Conservation (phyloP, 441 rosid species). For the Euphorbia celastroides region DNA sequence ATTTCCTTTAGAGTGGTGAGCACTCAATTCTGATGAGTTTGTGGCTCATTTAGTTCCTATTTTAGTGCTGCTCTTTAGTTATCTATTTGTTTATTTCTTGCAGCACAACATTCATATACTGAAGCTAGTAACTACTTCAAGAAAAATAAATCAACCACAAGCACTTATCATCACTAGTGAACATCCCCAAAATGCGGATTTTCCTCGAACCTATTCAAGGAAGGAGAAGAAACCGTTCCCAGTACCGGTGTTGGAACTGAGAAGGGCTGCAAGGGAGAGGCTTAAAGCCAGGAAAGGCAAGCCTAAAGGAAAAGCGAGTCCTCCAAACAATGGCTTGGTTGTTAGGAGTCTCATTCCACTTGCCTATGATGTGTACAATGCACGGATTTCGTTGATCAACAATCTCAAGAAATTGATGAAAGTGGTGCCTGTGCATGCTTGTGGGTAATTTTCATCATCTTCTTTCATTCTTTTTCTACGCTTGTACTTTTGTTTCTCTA, state of each 20-base stretch:
- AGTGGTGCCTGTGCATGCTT: slow-evolving; percentile 84
- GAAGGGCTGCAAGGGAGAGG: slow-evolving; percentile 87
- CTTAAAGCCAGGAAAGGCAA: slow-evolving; percentile 58
- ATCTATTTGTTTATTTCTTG: slow-evolving; percentile 8
- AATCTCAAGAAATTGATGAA: slow-evolving; percentile 73
- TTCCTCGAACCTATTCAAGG: slow-evolving; percentile 61
- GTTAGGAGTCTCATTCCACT: slow-evolving; percentile 63
- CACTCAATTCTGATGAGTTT: neutral
- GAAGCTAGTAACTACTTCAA: slow-evolving; percentile 24
- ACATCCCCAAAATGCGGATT: slow-evolving; percentile 81
- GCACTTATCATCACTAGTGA: slow-evolving; percentile 40
- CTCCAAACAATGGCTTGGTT: slow-evolving; percentile 76
- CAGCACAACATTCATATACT: slow-evolving; percentile 38
- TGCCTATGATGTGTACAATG: slow-evolving; percentile 66
- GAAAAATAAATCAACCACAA: slow-evolving; percentile 28
- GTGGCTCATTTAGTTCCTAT: neutral
- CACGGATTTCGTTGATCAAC: slow-evolving; percentile 66
- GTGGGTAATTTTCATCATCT: slow-evolving; percentile 49
- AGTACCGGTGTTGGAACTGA: slow-evolving; percentile 65
- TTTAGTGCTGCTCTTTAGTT: neutral
- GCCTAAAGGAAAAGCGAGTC: slow-evolving; percentile 51
- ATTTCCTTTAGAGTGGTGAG: slow-evolving; percentile 2
- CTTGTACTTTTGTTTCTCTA: neutral
- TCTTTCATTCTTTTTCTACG: neutral
- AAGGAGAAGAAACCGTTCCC: slow-evolving; percentile 94